Conservation (phyloP, 2,329 filamentous ascomycete species). For the Alternaria arbusti region DNA sequence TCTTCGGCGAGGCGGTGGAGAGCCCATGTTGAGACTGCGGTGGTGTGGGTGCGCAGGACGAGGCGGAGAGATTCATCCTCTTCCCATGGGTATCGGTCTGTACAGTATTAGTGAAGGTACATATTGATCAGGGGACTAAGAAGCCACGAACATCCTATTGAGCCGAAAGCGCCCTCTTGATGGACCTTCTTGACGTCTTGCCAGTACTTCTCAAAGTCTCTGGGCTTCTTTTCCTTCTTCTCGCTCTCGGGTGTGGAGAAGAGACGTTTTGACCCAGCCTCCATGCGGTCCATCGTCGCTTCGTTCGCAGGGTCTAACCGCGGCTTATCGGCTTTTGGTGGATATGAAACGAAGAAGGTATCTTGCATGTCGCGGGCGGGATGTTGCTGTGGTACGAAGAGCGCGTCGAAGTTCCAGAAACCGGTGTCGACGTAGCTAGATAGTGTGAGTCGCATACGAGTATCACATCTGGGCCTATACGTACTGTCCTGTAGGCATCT, state of each 20-base stretch:
- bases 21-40: slow-evolving; percentile 87
- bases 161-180: slow-evolving; percentile 89
- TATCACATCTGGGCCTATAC: slow-evolving; percentile 3
- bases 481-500: slow-evolving; percentile 89
- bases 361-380: slow-evolving; percentile 97
- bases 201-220: slow-evolving; percentile 85
- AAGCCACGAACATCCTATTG: slow-evolving; percentile 70
- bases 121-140: background rate
- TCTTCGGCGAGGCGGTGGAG: slow-evolving; percentile 86
- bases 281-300: slow-evolving; percentile 57
- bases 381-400: slow-evolving; percentile 97
- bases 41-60: slow-evolving; percentile 95
- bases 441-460: slow-evolving; percentile 9
- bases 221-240: slow-evolving; percentile 58
- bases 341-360: slow-evolving; percentile 97
- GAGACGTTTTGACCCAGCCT: slow-evolving; percentile 58
- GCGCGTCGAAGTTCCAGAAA: slow-evolving; percentile 98
- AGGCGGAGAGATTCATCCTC: slow-evolving; percentile 84
- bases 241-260: slow-evolving; percentile 60
- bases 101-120: background rate
- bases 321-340: slow-evolving; percentile 72
- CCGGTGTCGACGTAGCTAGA: slow-evolving; percentile 85
- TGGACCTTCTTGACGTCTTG: slow-evolving; percentile 87
- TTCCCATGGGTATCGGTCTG: slow-evolving; percentile 87
- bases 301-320: slow-evolving; percentile 61